Evolutionary conservation across 176 grass and related monocot genomes (phyloP), one percentile per base, ranked within the genome.

Genomic region (Paspalum vaginatum): DNA sequence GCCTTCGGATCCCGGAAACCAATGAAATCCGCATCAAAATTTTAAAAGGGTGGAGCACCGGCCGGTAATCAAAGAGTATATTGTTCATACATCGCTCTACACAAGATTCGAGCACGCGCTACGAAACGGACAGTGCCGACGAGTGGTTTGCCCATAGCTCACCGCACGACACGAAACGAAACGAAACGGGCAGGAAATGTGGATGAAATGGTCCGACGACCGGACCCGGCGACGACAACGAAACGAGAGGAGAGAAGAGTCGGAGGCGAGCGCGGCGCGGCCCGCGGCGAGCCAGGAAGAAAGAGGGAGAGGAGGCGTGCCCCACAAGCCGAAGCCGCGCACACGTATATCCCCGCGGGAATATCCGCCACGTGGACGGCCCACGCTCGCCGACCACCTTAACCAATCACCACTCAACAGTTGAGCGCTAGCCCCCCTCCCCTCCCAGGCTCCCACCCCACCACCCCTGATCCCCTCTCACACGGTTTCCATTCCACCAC

Each of bases 321-420:
- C 86, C 84, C 89, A 64, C 87, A 89, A 78, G 83, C 83, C 70
- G 68, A 38, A 43, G 39, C 65, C 44, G 59, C 25, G 67, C 65
- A 75, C 56, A 86, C 84, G 81, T 62, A 89, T 82, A 83, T 86
- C 32, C 77, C 50, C 47, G 52, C 53, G 50, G 8, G 75, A 90
- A 84, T 88, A 81, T 87, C 83, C 83, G 90, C 90, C 93, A 97
- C 91, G 93, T 93, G 91, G 85, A 89, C 90, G 88, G 91, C 72
- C 85, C 59, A 70, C 63, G 74, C n/a, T 45, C 72, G 46, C 80
- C 44, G 78, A 79, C 83, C 83, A 65, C 71, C 65, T 85, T 69
- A 51, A 77, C 88, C 86, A 79, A 83, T 88, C 85, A 69, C 74
- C 74, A 77, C 73, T 79, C 78, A 55, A 77, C 65, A 86, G 63